Percentiles rank a stretch among this genome's conserved stretches.
phyloP scores from a whole-genome alignment of 2,329 filamentous ascomycete species.

The Pseudonectria buxi region DNA sequence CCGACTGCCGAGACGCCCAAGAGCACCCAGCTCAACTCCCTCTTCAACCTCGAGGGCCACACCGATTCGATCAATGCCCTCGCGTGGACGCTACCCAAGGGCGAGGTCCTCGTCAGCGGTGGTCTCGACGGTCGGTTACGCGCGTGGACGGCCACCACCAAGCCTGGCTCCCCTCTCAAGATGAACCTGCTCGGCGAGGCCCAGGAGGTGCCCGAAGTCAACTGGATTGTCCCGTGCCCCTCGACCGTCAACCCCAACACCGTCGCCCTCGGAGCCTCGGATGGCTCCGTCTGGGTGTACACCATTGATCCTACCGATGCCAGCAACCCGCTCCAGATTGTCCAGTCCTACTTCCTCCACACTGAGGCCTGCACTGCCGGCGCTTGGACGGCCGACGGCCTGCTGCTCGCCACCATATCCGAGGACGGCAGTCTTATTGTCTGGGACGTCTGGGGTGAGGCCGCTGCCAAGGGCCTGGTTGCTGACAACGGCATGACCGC shows the following conservation, averaged over 20 bases:
- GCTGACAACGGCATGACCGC: slow-evolving; percentile 56
- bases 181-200: slow-evolving; percentile 65
- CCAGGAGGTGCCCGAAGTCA: slow-evolving; percentile 90
- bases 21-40: slow-evolving; percentile 52
- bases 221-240: slow-evolving; percentile 79
- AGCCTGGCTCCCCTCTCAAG: slow-evolving; percentile 40
- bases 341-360: slow-evolving; percentile 90
- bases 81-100: slow-evolving; percentile 73
- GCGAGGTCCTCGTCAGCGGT: slow-evolving; percentile 78
- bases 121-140: slow-evolving; percentile 81
- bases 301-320: slow-evolving; percentile 63
- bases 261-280: slow-evolving; percentile 77
- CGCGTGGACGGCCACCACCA: slow-evolving; percentile 53
- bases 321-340: slow-evolving; percentile 62
- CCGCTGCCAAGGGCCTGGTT: slow-evolving; percentile 49
- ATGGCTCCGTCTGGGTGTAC: slow-evolving; percentile 95
- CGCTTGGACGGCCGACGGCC: slow-evolving; percentile 82
- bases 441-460: slow-evolving; percentile 83
- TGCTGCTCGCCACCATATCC: slow-evolving; percentile 76
- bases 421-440: slow-evolving; percentile 87
- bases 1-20: slow-evolving; percentile 45
- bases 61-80: slow-evolving; percentile 85
- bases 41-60: slow-evolving; percentile 81
- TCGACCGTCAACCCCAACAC: slow-evolving; percentile 66
- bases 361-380: slow-evolving; percentile 81